Percentiles rank a stretch among this genome's conserved stretches.
phyloP scores from a whole-genome alignment of 257 asterid genomes.

The Solanum arcanum region DNA sequence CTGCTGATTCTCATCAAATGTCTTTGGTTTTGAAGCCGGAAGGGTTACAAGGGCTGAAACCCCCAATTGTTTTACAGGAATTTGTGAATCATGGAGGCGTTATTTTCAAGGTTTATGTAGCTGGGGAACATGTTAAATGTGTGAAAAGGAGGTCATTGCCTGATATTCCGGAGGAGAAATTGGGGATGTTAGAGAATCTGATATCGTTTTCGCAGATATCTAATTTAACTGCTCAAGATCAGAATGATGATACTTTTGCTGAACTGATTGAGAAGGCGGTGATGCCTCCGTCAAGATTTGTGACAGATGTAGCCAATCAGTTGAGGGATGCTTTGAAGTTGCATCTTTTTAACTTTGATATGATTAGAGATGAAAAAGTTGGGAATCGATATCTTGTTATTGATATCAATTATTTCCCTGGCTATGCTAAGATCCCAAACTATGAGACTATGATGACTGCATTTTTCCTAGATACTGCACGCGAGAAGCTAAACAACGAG shows the following conservation, averaged over 20 bases:
- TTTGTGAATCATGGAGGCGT: slow-evolving; percentile 90
- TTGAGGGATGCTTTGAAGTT: slow-evolving; percentile 49
- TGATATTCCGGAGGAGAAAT: slow-evolving; percentile 29
- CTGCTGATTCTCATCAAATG: slow-evolving; percentile 65
- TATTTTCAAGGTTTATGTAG: slow-evolving; percentile 75
- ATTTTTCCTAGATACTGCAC: slow-evolving; percentile 53
- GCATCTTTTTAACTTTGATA: slow-evolving; percentile 74
- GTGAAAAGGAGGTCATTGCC: slow-evolving; percentile 69
- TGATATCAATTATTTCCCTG: slow-evolving; percentile 86
- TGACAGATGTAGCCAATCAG: slow-evolving; percentile 41
- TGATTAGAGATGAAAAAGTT: slow-evolving; percentile 47
- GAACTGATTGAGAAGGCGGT: slow-evolving; percentile 35
- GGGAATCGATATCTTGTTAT: slow-evolving; percentile 52
- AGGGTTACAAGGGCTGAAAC: slow-evolving; percentile 37
- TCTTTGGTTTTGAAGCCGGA: slow-evolving; percentile 39
- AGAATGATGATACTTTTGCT: slow-evolving; percentile 16
- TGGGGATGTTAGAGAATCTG: slow-evolving; percentile 11
- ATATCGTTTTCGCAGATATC: slow-evolving; percentile 72
- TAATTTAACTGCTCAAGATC: slow-evolving; percentile 31
- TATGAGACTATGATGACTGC: slow-evolving; percentile 55
- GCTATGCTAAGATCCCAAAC: slow-evolving; percentile 63
- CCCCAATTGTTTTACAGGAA: slow-evolving; percentile 71
- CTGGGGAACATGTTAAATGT: slow-evolving; percentile 49
- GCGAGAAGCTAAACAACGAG: not conserved
- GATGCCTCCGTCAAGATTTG: slow-evolving; percentile 45